Evolutionary conservation across 805 yeast genomes (phyloP).

Genomic region (Candida ficus): DNA sequence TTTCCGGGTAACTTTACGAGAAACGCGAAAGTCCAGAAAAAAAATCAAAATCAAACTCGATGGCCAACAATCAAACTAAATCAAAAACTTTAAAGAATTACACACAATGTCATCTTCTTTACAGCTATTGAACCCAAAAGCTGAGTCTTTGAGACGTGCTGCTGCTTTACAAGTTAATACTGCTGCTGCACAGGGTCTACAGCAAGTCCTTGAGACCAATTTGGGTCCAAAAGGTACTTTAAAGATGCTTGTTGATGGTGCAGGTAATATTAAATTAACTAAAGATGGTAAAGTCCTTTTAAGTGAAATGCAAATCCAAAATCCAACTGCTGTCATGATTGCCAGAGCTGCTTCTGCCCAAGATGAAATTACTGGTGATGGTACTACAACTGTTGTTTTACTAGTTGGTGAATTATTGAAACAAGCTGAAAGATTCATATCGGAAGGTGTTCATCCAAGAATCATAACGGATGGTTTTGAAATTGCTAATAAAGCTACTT

Average conservation of each 20-base stretch:
- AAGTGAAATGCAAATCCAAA: constrained; percentile 94
- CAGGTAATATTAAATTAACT: constrained; percentile 91
- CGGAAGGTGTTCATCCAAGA: constrained; percentile 96
- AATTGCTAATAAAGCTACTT: constrained; percentile 70
- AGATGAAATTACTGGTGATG: constrained; percentile 99
- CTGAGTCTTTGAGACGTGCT: constrained; percentile 91
- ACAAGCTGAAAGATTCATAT: constrained; percentile 87
- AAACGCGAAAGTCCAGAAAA: constrained; percentile 3
- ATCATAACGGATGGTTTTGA: constrained; percentile 95
- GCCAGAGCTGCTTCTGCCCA: constrained; percentile 98
- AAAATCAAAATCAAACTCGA: not conserved
- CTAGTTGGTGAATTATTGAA: constrained; percentile 91
- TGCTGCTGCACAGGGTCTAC: constrained; percentile 95
- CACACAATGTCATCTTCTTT: constrained; percentile 53
- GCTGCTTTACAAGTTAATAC: constrained; percentile 96
- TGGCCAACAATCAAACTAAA: not conserved
- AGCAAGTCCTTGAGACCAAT: constrained; percentile 85
- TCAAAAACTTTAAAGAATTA: not conserved
- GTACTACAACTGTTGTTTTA: constrained; percentile 92
- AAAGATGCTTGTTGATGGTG: constrained; percentile 95
- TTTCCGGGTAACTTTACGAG: constrained; percentile 2
- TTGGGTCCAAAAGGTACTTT: constrained; percentile 96
- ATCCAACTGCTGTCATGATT: constrained; percentile 84
- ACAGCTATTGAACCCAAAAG: constrained; percentile 93
- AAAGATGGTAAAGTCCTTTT: constrained; percentile 94